phyloP scores from a whole-genome alignment of 495 filamentous ascomycete genomes.

The Neurospora intermedia region DNA sequence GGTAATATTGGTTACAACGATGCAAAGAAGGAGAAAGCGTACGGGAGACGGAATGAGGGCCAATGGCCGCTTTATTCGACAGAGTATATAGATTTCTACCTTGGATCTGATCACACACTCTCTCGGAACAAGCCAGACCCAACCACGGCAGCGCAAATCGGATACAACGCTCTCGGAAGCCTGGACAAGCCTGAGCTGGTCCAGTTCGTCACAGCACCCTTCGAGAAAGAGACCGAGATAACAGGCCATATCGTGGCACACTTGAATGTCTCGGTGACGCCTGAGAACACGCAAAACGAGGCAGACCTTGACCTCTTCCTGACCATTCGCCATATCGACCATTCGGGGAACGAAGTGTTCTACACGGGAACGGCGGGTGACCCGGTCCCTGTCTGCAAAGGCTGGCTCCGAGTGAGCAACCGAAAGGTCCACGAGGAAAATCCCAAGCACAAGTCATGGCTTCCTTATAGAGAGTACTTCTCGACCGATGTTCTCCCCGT shows the following conservation, averaged over 20 bases:
- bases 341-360: conserved; percentile 46
- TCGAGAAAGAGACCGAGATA: conserved; percentile 49
- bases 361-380: conserved; percentile 50
- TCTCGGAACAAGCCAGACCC: conserved; percentile 8
- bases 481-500: conserved; percentile 46
- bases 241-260: conserved; percentile 56
- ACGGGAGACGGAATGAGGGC: conserved; percentile 39
- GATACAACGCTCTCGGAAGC: conserved; percentile 45
- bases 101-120: conserved; percentile 32
- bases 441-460: conserved; percentile 35
- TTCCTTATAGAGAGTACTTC: conserved; percentile 52
- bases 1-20: conserved; percentile 55
- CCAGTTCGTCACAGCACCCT: conserved; percentile 44
- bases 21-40: conserved; percentile 42
- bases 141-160: conserved; percentile 24
- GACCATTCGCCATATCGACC: conserved; percentile 47
- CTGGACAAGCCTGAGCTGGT: conserved; percentile 36
- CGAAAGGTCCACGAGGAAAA: conserved; percentile 41
- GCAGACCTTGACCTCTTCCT: conserved; percentile 56
- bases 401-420: conserved; percentile 47
- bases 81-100: conserved; percentile 45
- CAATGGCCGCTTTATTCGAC: conserved; percentile 57
- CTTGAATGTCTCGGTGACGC: conserved; percentile 47
- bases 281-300: conserved; percentile 18
- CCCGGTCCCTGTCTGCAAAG: conserved; percentile 39